Evolutionary conservation across 352 stramenopile species (phyloP).

Genomic region (Pythium monospermum): DNA sequence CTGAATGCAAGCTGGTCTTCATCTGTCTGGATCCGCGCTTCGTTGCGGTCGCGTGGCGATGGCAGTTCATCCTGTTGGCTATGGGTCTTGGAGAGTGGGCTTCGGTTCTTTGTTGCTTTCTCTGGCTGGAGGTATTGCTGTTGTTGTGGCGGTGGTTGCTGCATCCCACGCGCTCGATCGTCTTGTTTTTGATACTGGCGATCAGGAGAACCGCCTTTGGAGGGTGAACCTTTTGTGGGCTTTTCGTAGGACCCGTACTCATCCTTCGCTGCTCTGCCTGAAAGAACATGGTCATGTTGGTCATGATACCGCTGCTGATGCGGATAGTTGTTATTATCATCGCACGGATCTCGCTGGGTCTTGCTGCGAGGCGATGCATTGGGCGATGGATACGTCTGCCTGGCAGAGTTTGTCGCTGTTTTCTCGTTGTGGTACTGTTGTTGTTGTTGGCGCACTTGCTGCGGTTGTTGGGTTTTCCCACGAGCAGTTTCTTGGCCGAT

Average conservation of each 20-base stretch:
- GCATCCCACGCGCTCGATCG: not conserved
- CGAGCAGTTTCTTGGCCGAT: too few species aligned
- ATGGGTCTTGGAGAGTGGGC: conserved; percentile 5
- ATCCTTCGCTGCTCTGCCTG: conserved; percentile 31
- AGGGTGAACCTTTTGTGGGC: conserved; percentile 1
- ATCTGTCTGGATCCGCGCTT: conserved; percentile 46
- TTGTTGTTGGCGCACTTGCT: not conserved
- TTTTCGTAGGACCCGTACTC: conserved; percentile 23
- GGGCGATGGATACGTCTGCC: conserved; percentile 20
- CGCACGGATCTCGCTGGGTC: conserved; percentile 25
- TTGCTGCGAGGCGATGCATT: conserved; percentile 27
- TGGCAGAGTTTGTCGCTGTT: conserved; percentile 10
- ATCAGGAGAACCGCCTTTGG: conserved; percentile 18
- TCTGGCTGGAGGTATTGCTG: too few species aligned
- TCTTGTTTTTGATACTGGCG: conserved; percentile 11
- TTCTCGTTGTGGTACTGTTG: conserved; percentile 7
- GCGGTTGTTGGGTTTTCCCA: not conserved
- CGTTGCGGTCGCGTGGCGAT: conserved; percentile 54
- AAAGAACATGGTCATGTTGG: conserved; percentile 22
- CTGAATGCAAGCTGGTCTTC: conserved; percentile 77
- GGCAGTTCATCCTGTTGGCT: conserved; percentile 25
- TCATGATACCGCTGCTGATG: conserved; percentile 10
- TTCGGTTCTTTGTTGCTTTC: conserved; percentile 18
- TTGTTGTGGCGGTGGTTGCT: conserved; percentile 6
- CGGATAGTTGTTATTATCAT: conserved; percentile 32